A percentile compares a stretch with the other conserved stretches of the same genome.
Conservation (phyloP, 1,284 basidiomycete species). For the Cryptococcus sp. region DNA sequence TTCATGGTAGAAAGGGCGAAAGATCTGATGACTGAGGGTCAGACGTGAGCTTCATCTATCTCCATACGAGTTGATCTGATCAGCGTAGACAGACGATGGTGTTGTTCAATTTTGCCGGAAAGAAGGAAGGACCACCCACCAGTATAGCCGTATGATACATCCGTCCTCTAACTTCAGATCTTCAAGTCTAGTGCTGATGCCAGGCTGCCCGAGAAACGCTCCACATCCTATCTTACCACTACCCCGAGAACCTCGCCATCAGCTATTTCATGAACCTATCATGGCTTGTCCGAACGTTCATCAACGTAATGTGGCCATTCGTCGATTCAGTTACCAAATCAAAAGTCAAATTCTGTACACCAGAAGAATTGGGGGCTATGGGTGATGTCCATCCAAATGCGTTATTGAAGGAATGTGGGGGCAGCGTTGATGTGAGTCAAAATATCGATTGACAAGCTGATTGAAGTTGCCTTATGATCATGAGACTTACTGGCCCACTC, state of each 20-base stretch:
- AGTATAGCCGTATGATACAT: constrained; percentile 19
- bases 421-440: constrained; percentile 28
- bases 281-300: constrained; percentile 35
- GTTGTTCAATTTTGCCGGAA: constrained; percentile 43
- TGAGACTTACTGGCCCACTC: constrained; percentile 31
- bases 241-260: constrained; percentile 34
- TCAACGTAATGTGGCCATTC: constrained; percentile 43
- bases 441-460: background rate
- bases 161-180: background rate
- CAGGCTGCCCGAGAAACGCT: constrained; percentile 26
- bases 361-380: constrained; percentile 16
- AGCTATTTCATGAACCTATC: constrained; percentile 35
- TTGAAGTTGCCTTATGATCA: constrained; percentile 31
- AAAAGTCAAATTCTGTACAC: constrained; percentile 25
- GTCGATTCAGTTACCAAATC: constrained; percentile 35
- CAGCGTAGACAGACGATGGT: constrained; percentile 21
- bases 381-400: constrained; percentile 16
- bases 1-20: constrained; percentile 40
- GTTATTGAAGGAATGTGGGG: constrained; percentile 33
- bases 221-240: constrained; percentile 26
- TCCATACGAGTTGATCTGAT: background rate
- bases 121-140: constrained; percentile 36
- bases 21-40: constrained; percentile 36
- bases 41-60: constrained; percentile 14
- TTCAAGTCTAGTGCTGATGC: background rate